Percentiles rank a stretch among this genome's conserved stretches.
Evolutionary conservation across 1,139 yeast genomes (phyloP).

Genomic region (Trichomonascaceae sp.): DNA sequence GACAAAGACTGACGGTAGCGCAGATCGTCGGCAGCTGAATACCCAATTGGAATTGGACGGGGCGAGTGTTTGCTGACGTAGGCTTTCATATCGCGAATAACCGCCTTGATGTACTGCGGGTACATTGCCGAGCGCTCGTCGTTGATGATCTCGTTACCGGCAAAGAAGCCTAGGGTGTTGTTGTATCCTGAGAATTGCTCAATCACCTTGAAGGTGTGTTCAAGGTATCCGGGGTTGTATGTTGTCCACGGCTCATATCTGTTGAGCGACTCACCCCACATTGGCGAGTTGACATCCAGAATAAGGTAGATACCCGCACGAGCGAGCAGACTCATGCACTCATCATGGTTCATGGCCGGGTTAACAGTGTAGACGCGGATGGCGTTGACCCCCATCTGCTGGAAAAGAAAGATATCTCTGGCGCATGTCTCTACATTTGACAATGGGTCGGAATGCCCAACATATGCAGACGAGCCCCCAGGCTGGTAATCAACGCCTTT

Average conservation of each 20-base stretch:
- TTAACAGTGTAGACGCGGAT: conserved; percentile 79
- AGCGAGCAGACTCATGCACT: conserved; percentile 84
- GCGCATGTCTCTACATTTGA: conserved; percentile 59
- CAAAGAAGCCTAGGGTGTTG: conserved; percentile 84
- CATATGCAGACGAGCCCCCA: conserved; percentile 66
- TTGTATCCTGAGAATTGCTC: conserved; percentile 76
- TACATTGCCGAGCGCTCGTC: conserved; percentile 43
- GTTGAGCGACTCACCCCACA: conserved; percentile 62
- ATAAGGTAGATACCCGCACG: conserved; percentile 85
- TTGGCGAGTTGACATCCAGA: conserved; percentile 82
- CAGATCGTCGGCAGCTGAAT: conserved; percentile 91
- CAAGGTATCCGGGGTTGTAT: conserved; percentile 54
- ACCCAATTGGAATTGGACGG: conserved; percentile 78
- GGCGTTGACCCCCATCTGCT: conserved; percentile 67
- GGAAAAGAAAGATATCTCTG: conserved; percentile 61
- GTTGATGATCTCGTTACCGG: conserved; percentile 87
- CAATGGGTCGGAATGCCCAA: conserved; percentile 46
- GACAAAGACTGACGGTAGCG: conserved; percentile 64
- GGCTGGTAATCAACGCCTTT: conserved; percentile 83
- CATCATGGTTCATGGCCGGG: conserved; percentile 72
- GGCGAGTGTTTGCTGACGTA: conserved; percentile 48
- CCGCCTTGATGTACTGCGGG: conserved; percentile 63
- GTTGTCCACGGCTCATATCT: conserved; percentile 85
- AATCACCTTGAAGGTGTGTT: conserved; percentile 65
- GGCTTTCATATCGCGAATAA: conserved; percentile 65